Evolutionary conservation across 2,329 filamentous ascomycete species (phyloP), one percentile per base, ranked within the genome.

Genomic region (Monosporascus sp.): DNA sequence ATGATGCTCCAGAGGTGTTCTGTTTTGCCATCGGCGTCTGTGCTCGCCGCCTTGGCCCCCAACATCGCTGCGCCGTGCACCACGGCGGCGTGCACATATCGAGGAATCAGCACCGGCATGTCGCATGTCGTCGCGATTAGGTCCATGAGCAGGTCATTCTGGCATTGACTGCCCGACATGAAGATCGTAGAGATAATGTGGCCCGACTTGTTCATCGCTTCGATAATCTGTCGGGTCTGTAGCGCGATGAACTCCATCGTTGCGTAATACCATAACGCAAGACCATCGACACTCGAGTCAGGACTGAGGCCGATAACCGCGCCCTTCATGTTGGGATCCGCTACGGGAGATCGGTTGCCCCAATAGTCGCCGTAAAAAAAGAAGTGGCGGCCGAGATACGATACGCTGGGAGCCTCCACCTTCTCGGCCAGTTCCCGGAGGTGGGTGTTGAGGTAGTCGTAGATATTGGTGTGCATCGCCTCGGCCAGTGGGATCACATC

Each of bases 331-430:
- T 85, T 88, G 25, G 93, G 80, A 66, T 99, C 92, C 4, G 94
- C 93, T 53, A 99, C 82, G 1, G 94, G 94, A 20, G 91, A 96
- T 41, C 94, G 87, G 75, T 99, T 99, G 56, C 94, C 94, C 81
- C 95, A 97, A 4, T 97, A 80, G 67, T 99, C 94, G 58, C 94
- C 94, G 70, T 99, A 99, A 77, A 99, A 95, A 83, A 99, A 99
- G 75, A 96, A 88, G 72, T 99, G 93, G 8, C 93, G 89, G 14
- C 85, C 91, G 2, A 99, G 79, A 70, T 92, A 95, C 18, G 90
- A 87, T 57, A 97, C 81, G 50, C 83, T 84, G 0, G 92, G 92
- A 2, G 90, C 90, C 2, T 79, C 75, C 24, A 75, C 72, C 63
- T 85, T 85, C 63, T 86, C 80, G 24, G 81, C 81, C 77, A 97